Evolutionary conservation across 139 green algal species (phyloP), one percentile per base, ranked within the genome.

Genomic region (Micractinium sp.): DNA sequence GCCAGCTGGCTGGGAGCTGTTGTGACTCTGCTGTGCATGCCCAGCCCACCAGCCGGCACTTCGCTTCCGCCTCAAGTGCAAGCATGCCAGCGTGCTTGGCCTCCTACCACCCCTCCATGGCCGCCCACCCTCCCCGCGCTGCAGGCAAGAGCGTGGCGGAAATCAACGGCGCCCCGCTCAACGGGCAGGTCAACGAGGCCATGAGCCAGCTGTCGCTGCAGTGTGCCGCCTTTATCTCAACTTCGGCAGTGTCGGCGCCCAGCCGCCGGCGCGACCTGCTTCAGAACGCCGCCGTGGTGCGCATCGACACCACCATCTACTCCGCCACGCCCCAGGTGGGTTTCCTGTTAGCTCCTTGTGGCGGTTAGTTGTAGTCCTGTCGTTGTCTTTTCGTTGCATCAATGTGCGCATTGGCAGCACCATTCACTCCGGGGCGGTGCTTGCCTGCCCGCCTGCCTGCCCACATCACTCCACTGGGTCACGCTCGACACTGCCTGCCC

Each of bases 131-230:
- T n/a, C 16, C 7, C 20, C 22, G 13, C 22, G 2, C 22, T 47
- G 67, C 83, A 87, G 83, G 83, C 63, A 47, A 75, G 20, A 87
- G 60, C 5, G 83, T 87, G 27, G 66, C 12, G 0, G 83, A 87
- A 0, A 38, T 87, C 66, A 87, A 87, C 39, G 13, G 35, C 16
- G 38, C 79, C 66, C 83, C 83, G 9, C 67, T 87, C 0, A 87
- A 87, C 39, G 36, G 38, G 36, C 39, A 67, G 66, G 33, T 81
- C 38, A 79, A 81, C 29, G 83, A 80, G 19, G 41, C 67, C 67
- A 79, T 87, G 67, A 66, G 66, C 63, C 63, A 87, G 25, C 38
- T 80, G 63, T 9, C 73, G 20, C 63, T 66, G 38, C 61, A 75
- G 36, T 75, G 83, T 38, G 35, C 39, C 22, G 67, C 9, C 38